phyloP scores from a whole-genome alignment of 768 basidiomycete species.

The Collybia nuda region DNA sequence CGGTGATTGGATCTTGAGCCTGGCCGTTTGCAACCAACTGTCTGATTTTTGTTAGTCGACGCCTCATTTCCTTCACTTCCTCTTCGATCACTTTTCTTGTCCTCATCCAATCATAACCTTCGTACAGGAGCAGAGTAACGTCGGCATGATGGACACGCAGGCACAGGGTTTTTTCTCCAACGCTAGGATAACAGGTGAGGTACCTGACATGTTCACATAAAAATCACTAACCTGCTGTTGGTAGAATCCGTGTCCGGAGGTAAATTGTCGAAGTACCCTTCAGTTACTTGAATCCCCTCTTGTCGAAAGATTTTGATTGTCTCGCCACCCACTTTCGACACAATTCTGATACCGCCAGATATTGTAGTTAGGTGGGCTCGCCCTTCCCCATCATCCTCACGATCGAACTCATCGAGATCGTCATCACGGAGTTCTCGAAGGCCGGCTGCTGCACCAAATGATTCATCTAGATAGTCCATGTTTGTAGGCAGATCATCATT shows the following conservation, averaged over 20 bases:
- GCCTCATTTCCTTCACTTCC: slow-evolving; percentile 85
- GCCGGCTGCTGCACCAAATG: slow-evolving; percentile 78
- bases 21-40: slow-evolving; percentile 93
- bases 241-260: slow-evolving; percentile 52
- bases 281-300: slow-evolving; percentile 63
- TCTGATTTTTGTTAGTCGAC: slow-evolving; percentile 82
- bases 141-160: slow-evolving; percentile 62
- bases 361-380: slow-evolving; percentile 20
- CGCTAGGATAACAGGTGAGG: slow-evolving; percentile 22
- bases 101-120: slow-evolving; percentile 91
- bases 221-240: slow-evolving; percentile 41
- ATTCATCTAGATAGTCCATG: slow-evolving; percentile 81
- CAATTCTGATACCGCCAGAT: slow-evolving; percentile 30
- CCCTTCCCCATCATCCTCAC: slow-evolving; percentile 35
- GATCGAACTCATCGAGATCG: slow-evolving; percentile 67
- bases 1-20: slow-evolving; percentile 71
- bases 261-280: slow-evolving; percentile 72
- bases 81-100: slow-evolving; percentile 88
- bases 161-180: slow-evolving; percentile 47
- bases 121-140: slow-evolving; percentile 74
- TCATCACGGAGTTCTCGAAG: slow-evolving; percentile 72
- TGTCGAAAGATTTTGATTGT: slow-evolving; percentile 77
- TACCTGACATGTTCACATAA: slow-evolving; percentile 6
- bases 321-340: slow-evolving; percentile 76
- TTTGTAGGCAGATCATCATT: slow-evolving; percentile 90